Base-by-base conservation (phyloP, 2,329 filamentous ascomycete genomes). In the Scortechinia acanthostroma region DNA sequence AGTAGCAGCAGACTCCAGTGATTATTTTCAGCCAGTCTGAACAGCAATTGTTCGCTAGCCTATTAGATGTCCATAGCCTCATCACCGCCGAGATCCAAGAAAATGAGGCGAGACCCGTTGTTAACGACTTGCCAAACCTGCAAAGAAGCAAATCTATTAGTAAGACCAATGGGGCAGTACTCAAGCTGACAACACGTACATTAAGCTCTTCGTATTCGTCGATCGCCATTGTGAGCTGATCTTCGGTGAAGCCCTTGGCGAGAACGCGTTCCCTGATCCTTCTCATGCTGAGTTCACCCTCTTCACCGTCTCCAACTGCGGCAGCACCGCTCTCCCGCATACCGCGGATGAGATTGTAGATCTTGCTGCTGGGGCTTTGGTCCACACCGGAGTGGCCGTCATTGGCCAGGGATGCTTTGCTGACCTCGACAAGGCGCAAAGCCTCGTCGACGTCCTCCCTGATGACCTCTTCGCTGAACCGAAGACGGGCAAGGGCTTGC, bases 371-470 rank as follows among this genome's bases (percentile, higher is more conserved):
- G 0, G 79, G 73, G 13, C 74, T 84, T 54, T 81, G 73, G 58
- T 86, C 81, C 43, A 19, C 35, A 28, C 17, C 40, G 6, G 17
- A 10, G 13, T 40, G 10, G 6, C 45, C 70, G 50, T 83, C 78
- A 37, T 74, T 71, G 58, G 82, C 76, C 55, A 86, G 61, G 50
- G 76, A 81, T 10, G 80, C 75, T 59, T 84, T 84, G 63, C 78
- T 83, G 48, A 85, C 78, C 54, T 84, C 80, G 22, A 80, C 70
- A 43, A 86, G 68, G 46, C 81, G 70, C 43, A 86, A 60, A n/a
- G 82, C 80, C 58, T 86, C 81, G 49, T 86, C 81, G 3, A 86
- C 80, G 56, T 86, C 81, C 48, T 84, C 80, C 3, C 73, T 73
- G 47, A 83, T 77, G 44, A 86, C 82, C 47, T 74, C 66, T 14